phyloP scores from a whole-genome alignment of 768 basidiomycete species.

The Tylopilus sp. region DNA sequence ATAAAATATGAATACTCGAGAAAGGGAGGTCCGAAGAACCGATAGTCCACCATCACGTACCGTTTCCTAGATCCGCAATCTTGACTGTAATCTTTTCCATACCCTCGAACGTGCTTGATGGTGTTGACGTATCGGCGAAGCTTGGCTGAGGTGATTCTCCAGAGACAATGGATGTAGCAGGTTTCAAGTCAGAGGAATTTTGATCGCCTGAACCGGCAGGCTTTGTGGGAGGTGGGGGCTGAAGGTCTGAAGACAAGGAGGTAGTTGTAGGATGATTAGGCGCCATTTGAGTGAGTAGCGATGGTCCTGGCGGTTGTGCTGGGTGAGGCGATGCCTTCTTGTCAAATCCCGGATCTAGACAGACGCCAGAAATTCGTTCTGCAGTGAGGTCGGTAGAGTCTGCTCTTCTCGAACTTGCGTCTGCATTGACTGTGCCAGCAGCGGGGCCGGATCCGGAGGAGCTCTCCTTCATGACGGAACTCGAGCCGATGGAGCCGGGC shows the following conservation, averaged over 20 bases:
- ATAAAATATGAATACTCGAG: not conserved
- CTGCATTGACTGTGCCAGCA: slow-evolving; percentile 7
- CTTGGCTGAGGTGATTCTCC: slow-evolving; percentile 28
- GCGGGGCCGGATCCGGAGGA: slow-evolving; percentile 17
- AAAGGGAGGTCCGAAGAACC: not conserved
- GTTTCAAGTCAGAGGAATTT: slow-evolving; percentile 17
- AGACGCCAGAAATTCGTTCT: slow-evolving; percentile 50
- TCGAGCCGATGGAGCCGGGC: slow-evolving; percentile 31
- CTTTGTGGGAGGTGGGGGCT: slow-evolving; percentile 21
- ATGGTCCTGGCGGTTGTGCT: slow-evolving; percentile 53
- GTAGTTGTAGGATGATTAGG: slow-evolving; percentile 29
- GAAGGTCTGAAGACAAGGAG: slow-evolving; percentile 26
- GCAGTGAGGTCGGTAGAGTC: slow-evolving; percentile 44
- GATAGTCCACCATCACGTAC: slow-evolving; percentile 38
- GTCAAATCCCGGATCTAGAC: slow-evolving; percentile 38
- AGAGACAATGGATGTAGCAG: slow-evolving; percentile 27
- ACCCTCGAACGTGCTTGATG: slow-evolving; percentile 34
- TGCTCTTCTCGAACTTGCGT: slow-evolving; percentile 23
- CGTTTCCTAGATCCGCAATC: slow-evolving; percentile 98
- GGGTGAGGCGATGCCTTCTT: slow-evolving; percentile 37
- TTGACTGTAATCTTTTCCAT: slow-evolving; percentile 89
- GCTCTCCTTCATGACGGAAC: slow-evolving; percentile 21
- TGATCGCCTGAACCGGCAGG: slow-evolving; percentile 23
- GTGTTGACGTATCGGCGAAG: slow-evolving; percentile 23
- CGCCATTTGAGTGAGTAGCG: slow-evolving; percentile 71